A percentile compares a stretch with the other conserved stretches of the same genome.
Evolutionary conservation across 1,139 yeast genomes (phyloP).

Genomic region (Geotrichum australiense): DNA sequence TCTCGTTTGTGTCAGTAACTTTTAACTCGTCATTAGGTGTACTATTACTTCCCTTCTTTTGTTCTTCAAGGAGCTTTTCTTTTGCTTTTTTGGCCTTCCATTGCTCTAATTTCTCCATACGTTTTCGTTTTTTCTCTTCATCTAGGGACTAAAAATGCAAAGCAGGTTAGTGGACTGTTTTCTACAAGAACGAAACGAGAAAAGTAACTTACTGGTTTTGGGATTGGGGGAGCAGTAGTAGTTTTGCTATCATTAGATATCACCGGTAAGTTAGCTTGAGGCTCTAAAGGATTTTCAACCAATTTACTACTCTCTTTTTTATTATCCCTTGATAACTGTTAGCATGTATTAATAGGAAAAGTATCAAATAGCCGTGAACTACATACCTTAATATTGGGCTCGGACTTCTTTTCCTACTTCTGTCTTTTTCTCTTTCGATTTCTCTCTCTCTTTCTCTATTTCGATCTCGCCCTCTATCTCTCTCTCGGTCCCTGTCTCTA

Average conservation of each 20-base stretch:
- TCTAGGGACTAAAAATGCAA: constrained; percentile 12
- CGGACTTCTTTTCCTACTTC: constrained; percentile 8
- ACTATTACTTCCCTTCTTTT: constrained; percentile 17
- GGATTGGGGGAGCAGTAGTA: constrained; percentile 4
- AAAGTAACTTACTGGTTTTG: constrained; percentile 1
- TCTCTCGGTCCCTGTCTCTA: constrained; percentile 4
- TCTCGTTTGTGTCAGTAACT: constrained; percentile 17
- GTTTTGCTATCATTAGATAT: constrained; percentile 3
- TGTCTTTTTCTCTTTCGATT: constrained; percentile 17
- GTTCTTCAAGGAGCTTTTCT: constrained; percentile 21
- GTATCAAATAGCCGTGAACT: constrained; percentile 8
- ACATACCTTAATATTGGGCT: too few relatives aligned
- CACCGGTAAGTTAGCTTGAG: constrained; percentile 3
- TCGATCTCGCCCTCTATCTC: constrained; percentile 10
- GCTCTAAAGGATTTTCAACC: background rate
- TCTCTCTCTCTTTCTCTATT: constrained; percentile 18
- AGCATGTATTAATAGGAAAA: background rate
- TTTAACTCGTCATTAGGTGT: constrained; percentile 4
- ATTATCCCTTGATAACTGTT: constrained; percentile 16
- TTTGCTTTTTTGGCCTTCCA: constrained; percentile 36
- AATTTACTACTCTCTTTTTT: constrained; percentile 7
- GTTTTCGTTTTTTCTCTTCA: constrained; percentile 30
- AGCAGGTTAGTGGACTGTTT: background rate
- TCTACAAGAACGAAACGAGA: background rate
- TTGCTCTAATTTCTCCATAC: constrained; percentile 34